Base-by-base conservation (phyloP, 1,284 basidiomycete species). In the Microbotryum lychnidis-dioicae region DNA sequence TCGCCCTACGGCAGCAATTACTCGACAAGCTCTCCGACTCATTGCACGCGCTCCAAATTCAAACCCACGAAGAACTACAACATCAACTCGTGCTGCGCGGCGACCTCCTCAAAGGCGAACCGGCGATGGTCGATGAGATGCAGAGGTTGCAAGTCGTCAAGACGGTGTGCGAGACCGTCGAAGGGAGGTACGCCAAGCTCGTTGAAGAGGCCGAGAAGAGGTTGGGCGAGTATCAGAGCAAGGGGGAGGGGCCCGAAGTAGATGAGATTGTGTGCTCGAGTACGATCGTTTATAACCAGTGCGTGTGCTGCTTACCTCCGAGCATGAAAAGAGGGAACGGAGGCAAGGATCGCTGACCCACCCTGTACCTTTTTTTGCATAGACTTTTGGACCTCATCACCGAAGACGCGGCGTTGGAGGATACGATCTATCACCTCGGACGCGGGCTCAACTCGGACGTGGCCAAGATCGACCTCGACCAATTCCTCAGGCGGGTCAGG, bases 341-440 rank as follows among this genome's bases (percentile, higher is more conserved):
- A 42, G 37, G 12, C 8, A 33, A 12, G 33, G 6, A 12, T n/a
- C 9, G 59, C 37, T 42, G 10, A 25, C 21, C 21, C 1, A 20
- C 37, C 25, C 9, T 31, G 12, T 37, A 12, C 33, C 54, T 2
- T 16, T 44, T 44, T 16, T n/a, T 27, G 46, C 14, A 4, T 73
- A 97, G 93, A 76, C 79, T 98, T 27, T 84, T 97, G 68, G 90
- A 96, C 73, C 80, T 98, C 25, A 86, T 97, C 8, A 92, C 96
- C n/a, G 96, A 98, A 75, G 96, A 98, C 75, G 92, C 93, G 70
- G 92, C 94, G 0, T 91, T 98, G 71, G 92, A 97, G 75, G 96
- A 98, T 76, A 94, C 94, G 29, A 87, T 97, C 63, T 98, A 97
- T 77, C 93, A 98, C 74, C 82, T 99, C 56, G 91, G 93, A 61